A percentile compares a stretch with the other conserved stretches of the same genome.
Evolutionary conservation across 2,329 filamentous ascomycete species (phyloP).

Genomic region (Plectosphaerella plurivora): DNA sequence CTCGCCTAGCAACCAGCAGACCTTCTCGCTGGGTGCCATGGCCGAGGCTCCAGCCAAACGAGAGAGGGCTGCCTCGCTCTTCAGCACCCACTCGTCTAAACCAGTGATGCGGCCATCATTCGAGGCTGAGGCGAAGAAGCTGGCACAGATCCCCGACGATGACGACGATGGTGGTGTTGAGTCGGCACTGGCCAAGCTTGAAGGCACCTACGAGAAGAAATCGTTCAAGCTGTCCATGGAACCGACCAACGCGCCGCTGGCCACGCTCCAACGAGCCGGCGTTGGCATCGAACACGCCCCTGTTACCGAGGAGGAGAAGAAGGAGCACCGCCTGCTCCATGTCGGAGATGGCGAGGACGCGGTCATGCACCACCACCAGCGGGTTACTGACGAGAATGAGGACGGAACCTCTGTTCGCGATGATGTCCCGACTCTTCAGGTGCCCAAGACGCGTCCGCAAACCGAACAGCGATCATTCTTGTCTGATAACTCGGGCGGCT

Average conservation of each 20-base stretch:
- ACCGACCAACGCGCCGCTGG: conserved; percentile 18
- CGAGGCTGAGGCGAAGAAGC: conserved; percentile 79
- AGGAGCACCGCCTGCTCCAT: conserved; percentile 40
- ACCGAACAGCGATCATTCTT: conserved; percentile 42
- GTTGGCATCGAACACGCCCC: not conserved
- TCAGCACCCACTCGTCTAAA: conserved; percentile 59
- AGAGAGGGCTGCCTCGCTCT: conserved; percentile 42
- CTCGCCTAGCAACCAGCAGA: conserved; percentile 26
- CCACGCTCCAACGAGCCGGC: conserved; percentile 5
- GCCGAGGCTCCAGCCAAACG: conserved; percentile 43
- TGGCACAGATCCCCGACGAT: conserved; percentile 86
- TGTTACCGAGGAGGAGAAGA: conserved; percentile 24
- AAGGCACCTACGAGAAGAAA: conserved; percentile 73
- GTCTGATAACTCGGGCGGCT: conserved; percentile 63
- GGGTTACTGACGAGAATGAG: conserved; percentile 7
- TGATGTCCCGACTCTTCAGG: conserved; percentile 11
- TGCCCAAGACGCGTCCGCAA: conserved; percentile 16
- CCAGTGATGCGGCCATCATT: conserved; percentile 70
- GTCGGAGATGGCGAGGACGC: conserved; percentile 33
- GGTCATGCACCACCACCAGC: conserved; percentile 19
- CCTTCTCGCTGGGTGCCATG: conserved; percentile 56
- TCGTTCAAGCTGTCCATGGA: conserved; percentile 35
- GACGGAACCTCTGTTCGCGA: conserved; percentile 13
- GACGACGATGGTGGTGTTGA: conserved; percentile 81
- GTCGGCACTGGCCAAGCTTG: conserved; percentile 85